These are phyloP conservation scores for Vickermania spadyakhi DNA, from an alignment of 208 protist genomes.

Conservation along the genomic window DNA sequence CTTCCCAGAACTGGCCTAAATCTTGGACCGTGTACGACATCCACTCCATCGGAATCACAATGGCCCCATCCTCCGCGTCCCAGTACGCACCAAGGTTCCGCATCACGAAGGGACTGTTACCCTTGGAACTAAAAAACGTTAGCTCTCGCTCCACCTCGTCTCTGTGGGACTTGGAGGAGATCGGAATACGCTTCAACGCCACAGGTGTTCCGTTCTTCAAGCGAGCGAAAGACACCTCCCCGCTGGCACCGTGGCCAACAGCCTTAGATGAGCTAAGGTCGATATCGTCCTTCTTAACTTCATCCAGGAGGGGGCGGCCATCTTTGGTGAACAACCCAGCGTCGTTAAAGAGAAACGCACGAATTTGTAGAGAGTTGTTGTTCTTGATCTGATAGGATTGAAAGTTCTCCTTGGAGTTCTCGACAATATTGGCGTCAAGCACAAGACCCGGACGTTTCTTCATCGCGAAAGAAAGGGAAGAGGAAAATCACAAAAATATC, in stretches of 20 bases:
- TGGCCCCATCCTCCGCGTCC: constrained; percentile 70
- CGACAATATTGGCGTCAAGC: constrained; percentile 54
- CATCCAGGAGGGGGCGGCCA: constrained; percentile 50
- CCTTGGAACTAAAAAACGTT: constrained; percentile 67
- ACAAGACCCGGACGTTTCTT: constrained; percentile 46
- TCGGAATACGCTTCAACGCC: constrained; percentile 81
- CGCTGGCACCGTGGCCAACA: constrained; percentile 70
- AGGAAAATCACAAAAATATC: no score
- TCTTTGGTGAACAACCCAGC: constrained; percentile 80
- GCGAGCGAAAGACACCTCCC: constrained; percentile 59
- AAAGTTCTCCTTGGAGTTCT: constrained; percentile 52
- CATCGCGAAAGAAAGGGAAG: no score
- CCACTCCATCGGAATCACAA: constrained; percentile 88
- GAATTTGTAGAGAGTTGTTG: constrained; percentile 80
- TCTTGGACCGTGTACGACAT: constrained; percentile 86
- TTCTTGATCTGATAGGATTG: constrained; percentile 86
- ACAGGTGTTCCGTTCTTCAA: constrained; percentile 68
- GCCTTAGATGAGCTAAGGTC: constrained; percentile 45
- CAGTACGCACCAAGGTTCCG: constrained; percentile 84
- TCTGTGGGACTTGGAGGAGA: constrained; percentile 76
- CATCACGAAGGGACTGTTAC: constrained; percentile 78
- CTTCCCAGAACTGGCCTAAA: constrained; percentile 69
- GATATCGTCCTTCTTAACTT: constrained; percentile 76
- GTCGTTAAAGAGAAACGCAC: constrained; percentile 79
- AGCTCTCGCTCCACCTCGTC: constrained; percentile 84